Percentiles rank a stretch among this genome's conserved stretches.
These are phyloP conservation scores for Ascochyta koolunga DNA, from an alignment of 2,329 filamentous ascomycete genomes.

Conservation along the genomic window DNA sequence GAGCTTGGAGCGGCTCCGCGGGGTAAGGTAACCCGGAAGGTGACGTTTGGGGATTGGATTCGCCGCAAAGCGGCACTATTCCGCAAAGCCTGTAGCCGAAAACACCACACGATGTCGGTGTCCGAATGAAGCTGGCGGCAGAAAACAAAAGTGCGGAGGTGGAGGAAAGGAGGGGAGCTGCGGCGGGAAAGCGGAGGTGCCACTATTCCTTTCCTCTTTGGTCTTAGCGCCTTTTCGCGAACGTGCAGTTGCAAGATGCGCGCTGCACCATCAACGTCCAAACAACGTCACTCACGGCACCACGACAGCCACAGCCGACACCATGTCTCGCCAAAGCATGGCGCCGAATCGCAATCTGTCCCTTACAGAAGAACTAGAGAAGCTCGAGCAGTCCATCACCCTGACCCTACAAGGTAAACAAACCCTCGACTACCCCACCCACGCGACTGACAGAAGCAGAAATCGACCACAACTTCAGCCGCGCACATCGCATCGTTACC, in stretches of 20 bases:
- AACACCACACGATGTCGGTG: not conserved
- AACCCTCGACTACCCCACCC: constrained; percentile 26
- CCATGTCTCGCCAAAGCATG: constrained; percentile 59
- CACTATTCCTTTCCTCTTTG: constrained; percentile 8
- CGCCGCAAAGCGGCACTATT: not conserved
- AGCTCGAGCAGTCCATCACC: constrained; percentile 94
- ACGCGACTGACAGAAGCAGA: constrained; percentile 61
- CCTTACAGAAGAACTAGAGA: constrained; percentile 93
- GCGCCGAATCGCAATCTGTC: constrained; percentile 67
- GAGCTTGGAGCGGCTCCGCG: constrained; percentile 14
- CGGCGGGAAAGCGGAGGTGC: constrained; percentile 29
- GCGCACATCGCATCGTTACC: constrained; percentile 94
- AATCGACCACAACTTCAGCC: constrained; percentile 98
- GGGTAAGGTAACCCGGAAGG: constrained; percentile 17
- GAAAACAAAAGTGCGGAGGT: constrained; percentile 8
- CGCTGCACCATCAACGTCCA: constrained; percentile 17
- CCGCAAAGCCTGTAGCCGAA: constrained; percentile 3
- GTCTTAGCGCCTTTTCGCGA: constrained; percentile 18
- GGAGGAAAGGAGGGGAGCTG: not conserved
- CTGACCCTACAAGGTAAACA: constrained; percentile 81
- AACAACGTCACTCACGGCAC: constrained; percentile 2
- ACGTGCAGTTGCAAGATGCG: constrained; percentile 19
- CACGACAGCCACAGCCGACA: not conserved
- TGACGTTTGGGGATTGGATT: constrained; percentile 17
- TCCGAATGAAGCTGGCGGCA: constrained; percentile 10